Conservation (phyloP, 345 rosid genomes). For the Leavenworthia alabamica region DNA sequence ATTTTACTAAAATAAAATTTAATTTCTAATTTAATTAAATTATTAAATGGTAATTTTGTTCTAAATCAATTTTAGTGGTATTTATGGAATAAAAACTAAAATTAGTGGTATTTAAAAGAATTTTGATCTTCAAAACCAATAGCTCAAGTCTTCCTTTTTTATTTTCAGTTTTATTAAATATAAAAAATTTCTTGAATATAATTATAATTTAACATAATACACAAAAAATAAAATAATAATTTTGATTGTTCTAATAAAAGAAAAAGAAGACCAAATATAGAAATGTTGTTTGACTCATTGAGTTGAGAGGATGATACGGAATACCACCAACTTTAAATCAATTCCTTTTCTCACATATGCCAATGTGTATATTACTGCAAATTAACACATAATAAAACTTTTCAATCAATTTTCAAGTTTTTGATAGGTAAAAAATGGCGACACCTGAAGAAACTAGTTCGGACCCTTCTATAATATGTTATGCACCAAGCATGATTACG, state of each 20-base stretch:
- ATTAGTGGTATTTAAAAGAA: too few species aligned
- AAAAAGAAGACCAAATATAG: slow-evolving; percentile 31
- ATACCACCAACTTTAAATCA: slow-evolving; percentile 29
- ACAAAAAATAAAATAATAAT: too few species aligned
- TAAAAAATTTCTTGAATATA: too few species aligned
- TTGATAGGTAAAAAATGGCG: slow-evolving; percentile 13
- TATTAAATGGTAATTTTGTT: too few species aligned
- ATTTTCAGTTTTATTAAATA: too few species aligned
- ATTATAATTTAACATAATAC: too few species aligned
- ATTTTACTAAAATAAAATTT: too few species aligned
- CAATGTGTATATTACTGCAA: slow-evolving; percentile 4
- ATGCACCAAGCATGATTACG: slow-evolving; percentile 84
- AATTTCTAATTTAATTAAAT: too few species aligned
- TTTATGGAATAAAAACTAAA: too few species aligned
- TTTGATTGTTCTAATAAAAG: slow-evolving; percentile 24
- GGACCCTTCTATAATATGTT: slow-evolving; percentile 51
- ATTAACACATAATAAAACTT: slow-evolving; percentile 1
- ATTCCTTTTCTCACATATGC: slow-evolving; percentile 1
- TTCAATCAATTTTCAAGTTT: slow-evolving; percentile 10
- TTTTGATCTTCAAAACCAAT: too few species aligned
- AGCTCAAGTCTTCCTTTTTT: too few species aligned
- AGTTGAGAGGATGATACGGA: slow-evolving; percentile 30
- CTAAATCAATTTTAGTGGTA: too few species aligned
- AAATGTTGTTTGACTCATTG: slow-evolving; percentile 20
- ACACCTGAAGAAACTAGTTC: slow-evolving; percentile 15